These are phyloP conservation scores for Centrapalus pauciflorus DNA, from an alignment of 129 eudicot genomes.

Conservation along the genomic window DNA sequence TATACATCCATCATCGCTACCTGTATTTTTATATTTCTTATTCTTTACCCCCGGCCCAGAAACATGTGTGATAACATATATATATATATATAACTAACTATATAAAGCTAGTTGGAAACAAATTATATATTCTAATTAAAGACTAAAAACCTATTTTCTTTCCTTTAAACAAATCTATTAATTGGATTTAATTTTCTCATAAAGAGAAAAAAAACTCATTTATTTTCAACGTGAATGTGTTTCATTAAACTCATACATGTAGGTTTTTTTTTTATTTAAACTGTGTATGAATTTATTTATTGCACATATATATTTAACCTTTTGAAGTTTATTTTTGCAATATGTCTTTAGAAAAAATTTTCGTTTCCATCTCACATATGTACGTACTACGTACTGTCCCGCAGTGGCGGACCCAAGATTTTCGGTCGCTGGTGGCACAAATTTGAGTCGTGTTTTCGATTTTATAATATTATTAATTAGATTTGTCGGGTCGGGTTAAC, in stretches of 20 bases:
- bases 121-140: not conserved
- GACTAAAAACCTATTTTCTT: not conserved
- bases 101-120: not conserved
- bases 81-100: not conserved
- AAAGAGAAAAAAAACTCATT: not conserved
- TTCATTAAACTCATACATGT: not conserved
- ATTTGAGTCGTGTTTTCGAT: no score
- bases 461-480: no score
- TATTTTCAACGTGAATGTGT: not conserved
- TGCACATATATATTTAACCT: not conserved
- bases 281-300: not conserved
- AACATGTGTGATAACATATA: constrained; percentile 6
- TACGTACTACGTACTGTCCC: no score
- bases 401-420: no score
- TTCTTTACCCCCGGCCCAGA: not conserved
- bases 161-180: constrained; percentile 6
- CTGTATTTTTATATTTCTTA: not conserved
- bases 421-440: no score
- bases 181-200: not conserved
- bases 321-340: not conserved
- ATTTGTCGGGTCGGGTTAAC: no score
- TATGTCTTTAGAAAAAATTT: no score
- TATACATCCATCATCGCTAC: no score
- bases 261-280: not conserved
- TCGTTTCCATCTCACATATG: no score